These are phyloP conservation scores for Penicillium subrubescens DNA, from an alignment of 495 filamentous ascomycete genomes.

Conservation along the genomic window DNA sequence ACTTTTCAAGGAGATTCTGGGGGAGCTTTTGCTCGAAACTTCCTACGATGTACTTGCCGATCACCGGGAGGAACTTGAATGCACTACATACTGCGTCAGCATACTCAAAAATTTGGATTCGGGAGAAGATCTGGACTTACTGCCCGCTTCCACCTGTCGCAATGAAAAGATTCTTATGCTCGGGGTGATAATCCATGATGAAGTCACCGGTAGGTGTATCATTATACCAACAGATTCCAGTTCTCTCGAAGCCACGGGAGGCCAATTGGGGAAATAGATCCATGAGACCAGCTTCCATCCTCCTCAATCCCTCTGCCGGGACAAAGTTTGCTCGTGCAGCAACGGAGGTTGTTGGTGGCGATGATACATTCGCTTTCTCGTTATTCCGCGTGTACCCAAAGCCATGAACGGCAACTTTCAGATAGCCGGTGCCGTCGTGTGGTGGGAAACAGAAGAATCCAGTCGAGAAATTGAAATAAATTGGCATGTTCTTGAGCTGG, in stretches of 20 bases:
- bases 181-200: constrained; percentile 71
- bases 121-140: constrained; percentile 24
- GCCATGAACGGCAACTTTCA: constrained; percentile 79
- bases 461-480: constrained; percentile 73
- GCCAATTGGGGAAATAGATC: constrained; percentile 60
- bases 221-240: constrained; percentile 81
- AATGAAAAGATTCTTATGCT: constrained; percentile 64
- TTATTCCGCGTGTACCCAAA: constrained; percentile 61
- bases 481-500: constrained; percentile 60
- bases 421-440: constrained; percentile 28
- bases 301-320: constrained; percentile 58
- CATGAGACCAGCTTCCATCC: constrained; percentile 56
- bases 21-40: constrained; percentile 39
- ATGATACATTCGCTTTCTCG: constrained; percentile 22
- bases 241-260: constrained; percentile 60
- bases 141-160: constrained; percentile 81
- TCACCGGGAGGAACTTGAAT: constrained; percentile 53
- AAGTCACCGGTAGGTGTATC: constrained; percentile 78
- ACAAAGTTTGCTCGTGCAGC: constrained; percentile 34
- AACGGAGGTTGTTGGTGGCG: constrained; percentile 24
- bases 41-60: constrained; percentile 47
- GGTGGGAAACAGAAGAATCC: constrained; percentile 82
- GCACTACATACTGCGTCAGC: constrained; percentile 20
- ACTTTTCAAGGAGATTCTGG: constrained; percentile 38
- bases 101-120: background rate